Conservation (phyloP, 768 basidiomycete genomes). For the Cyclocybe aegerita region DNA sequence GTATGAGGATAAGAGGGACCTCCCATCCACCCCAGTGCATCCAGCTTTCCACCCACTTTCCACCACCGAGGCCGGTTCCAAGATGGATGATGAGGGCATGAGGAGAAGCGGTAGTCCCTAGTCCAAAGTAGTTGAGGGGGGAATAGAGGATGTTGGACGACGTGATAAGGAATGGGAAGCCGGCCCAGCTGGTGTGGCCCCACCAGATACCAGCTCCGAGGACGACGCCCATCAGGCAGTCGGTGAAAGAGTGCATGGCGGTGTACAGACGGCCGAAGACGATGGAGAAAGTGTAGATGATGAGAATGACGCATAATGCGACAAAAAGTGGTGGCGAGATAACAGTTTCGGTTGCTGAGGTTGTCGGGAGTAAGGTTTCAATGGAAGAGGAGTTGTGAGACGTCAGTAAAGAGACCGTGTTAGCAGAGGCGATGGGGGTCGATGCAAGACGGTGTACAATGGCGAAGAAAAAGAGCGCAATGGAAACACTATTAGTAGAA, state of each 20-base stretch:
- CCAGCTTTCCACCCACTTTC: constrained; percentile 34
- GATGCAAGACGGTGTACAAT: constrained; percentile 55
- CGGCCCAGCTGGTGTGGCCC: constrained; percentile 44
- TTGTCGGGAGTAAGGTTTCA: not conserved
- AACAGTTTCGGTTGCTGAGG: constrained; percentile 18
- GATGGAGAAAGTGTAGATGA: constrained; percentile 65
- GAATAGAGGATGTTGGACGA: constrained; percentile 27
- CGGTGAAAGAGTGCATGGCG: constrained; percentile 86
- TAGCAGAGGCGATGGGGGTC: constrained; percentile 14
- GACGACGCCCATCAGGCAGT: constrained; percentile 60
- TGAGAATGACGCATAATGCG: constrained; percentile 41
- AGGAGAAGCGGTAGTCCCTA: constrained; percentile 16
- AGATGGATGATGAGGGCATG: constrained; percentile 28
- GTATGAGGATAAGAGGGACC: constrained; percentile 63
- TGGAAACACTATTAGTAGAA: constrained; percentile 86
- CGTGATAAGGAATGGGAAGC: constrained; percentile 33
- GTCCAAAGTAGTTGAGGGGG: constrained; percentile 21
- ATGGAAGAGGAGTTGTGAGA: constrained; percentile 6
- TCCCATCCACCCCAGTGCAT: constrained; percentile 37
- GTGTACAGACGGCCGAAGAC: constrained; percentile 82
- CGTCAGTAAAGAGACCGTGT: constrained; percentile 4
- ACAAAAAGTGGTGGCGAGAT: constrained; percentile 49
- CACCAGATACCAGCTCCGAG: constrained; percentile 76
- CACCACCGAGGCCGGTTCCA: constrained; percentile 38
- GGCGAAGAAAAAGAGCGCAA: constrained; percentile 78